Evolutionary conservation across 345 rosid genomes (phyloP).

Genomic region (Kandelia obovata): DNA sequence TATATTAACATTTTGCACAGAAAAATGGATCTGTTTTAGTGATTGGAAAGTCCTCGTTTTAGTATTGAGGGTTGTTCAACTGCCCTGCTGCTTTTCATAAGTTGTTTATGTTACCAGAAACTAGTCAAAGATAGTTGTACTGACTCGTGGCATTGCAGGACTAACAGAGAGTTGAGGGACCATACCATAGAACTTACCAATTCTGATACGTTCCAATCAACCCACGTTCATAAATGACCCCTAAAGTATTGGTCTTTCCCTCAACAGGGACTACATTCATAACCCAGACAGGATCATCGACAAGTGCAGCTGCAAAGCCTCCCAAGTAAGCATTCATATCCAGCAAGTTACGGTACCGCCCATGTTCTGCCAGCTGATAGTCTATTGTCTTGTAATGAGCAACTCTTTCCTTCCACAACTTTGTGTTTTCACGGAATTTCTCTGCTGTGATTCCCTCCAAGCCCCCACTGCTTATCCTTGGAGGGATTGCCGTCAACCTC

Average conservation of each 20-base stretch:
- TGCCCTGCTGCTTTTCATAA: constrained; percentile 4
- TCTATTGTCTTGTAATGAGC: constrained; percentile 66
- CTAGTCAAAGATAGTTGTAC: neutral
- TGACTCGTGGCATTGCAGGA: neutral
- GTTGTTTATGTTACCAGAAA: neutral
- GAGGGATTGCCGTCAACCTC: constrained; percentile 66
- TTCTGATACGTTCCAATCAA: constrained; percentile 87
- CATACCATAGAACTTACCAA: constrained; percentile 43
- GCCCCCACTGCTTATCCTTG: constrained; percentile 61
- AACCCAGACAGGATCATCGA: constrained; percentile 77
- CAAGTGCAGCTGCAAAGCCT: constrained; percentile 81
- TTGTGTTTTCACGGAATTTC: constrained; percentile 44
- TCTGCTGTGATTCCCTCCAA: constrained; percentile 52
- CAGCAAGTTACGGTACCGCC: constrained; percentile 82
- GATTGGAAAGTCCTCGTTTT: too few relatives aligned
- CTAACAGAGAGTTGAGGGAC: neutral
- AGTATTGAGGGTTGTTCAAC: neutral
- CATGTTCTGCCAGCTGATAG: constrained; percentile 53
- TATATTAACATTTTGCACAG: too few relatives aligned
- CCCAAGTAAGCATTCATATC: constrained; percentile 83
- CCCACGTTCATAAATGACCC: constrained; percentile 83
- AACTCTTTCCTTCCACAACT: constrained; percentile 69
- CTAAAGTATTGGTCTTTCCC: constrained; percentile 59
- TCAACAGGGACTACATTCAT: constrained; percentile 78
- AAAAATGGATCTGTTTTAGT: too few relatives aligned